Conservation (phyloP, 2,329 filamentous ascomycete genomes). For the Stachybotrys chlorohalonatus region DNA sequence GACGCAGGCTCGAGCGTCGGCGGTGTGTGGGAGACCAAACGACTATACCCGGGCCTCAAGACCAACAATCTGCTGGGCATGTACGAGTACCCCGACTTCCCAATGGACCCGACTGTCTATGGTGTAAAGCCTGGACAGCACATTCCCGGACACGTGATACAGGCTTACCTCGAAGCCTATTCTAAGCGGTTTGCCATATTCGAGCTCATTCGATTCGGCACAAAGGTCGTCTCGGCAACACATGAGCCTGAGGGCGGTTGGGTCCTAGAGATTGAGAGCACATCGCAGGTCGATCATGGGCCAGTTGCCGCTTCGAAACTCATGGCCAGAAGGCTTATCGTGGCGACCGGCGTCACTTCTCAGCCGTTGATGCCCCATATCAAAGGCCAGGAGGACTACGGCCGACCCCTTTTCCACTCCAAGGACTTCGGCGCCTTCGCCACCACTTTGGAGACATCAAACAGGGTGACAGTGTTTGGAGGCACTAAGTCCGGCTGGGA, state of each 20-base stretch:
- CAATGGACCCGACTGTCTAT: slow-evolving; percentile 48
- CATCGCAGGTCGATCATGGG: neutral
- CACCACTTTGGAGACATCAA: neutral
- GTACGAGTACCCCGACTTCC: slow-evolving; percentile 64
- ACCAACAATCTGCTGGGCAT: slow-evolving; percentile 65
- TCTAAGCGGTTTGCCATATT: slow-evolving; percentile 28
- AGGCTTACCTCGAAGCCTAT: slow-evolving; percentile 35
- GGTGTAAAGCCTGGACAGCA: slow-evolving; percentile 32
- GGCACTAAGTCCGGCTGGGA: slow-evolving; percentile 11
- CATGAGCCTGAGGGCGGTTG: slow-evolving; percentile 29
- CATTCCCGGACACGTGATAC: slow-evolving; percentile 33
- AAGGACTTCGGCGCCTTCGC: neutral
- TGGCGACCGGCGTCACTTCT: slow-evolving; percentile 37
- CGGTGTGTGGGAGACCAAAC: slow-evolving; percentile 57
- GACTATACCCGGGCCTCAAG: slow-evolving; percentile 58
- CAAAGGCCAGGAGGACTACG: neutral
- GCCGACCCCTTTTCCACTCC: neutral
- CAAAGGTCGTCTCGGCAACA: slow-evolving; percentile 28
- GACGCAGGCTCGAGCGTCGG: slow-evolving; percentile 49
- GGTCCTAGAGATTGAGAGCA: slow-evolving; percentile 6
- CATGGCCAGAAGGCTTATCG: slow-evolving; percentile 33
- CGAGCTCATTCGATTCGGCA: slow-evolving; percentile 23
- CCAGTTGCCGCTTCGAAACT: slow-evolving; percentile 13
- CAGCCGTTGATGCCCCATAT: slow-evolving; percentile 2
- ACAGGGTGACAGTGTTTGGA: slow-evolving; percentile 4